These are phyloP conservation scores for Russula compacta DNA, from an alignment of 768 basidiomycete species.

Conservation along the genomic window DNA sequence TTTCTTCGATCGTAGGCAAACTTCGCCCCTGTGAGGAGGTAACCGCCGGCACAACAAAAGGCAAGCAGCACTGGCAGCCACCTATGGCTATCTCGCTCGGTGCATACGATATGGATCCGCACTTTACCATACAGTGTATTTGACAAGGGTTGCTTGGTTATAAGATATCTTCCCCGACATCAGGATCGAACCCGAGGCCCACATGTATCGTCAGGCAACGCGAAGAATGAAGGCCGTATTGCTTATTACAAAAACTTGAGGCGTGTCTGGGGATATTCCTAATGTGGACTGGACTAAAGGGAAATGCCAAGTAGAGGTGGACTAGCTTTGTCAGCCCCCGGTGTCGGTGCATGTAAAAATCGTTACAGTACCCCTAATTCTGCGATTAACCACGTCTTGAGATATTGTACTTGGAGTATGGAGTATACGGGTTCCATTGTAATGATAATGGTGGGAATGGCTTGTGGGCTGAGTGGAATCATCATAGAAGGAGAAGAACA, in stretches of 20 bases:
- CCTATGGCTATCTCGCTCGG: too few species aligned
- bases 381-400: too few species aligned
- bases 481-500: background rate
- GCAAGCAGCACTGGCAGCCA: too few species aligned
- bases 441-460: background rate
- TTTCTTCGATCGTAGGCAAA: too few species aligned
- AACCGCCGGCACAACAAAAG: too few species aligned
- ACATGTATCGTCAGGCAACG: conserved; percentile 9
- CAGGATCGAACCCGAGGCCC: background rate
- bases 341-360: too few species aligned
- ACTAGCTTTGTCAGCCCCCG: background rate
- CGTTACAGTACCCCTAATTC: too few species aligned
- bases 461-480: background rate
- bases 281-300: background rate
- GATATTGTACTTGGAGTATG: too few species aligned
- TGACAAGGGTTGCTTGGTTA: background rate
- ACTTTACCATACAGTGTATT: background rate
- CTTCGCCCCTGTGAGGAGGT: too few species aligned
- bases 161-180: background rate
- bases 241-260: background rate
- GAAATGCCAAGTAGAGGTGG: too few species aligned
- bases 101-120: too few species aligned
- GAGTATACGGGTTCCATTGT: background rate
- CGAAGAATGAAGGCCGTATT: background rate
- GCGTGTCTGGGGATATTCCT: background rate